phyloP scores from a whole-genome alignment of 1,139 yeast genomes.

The Yamadazyma buinensis region DNA sequence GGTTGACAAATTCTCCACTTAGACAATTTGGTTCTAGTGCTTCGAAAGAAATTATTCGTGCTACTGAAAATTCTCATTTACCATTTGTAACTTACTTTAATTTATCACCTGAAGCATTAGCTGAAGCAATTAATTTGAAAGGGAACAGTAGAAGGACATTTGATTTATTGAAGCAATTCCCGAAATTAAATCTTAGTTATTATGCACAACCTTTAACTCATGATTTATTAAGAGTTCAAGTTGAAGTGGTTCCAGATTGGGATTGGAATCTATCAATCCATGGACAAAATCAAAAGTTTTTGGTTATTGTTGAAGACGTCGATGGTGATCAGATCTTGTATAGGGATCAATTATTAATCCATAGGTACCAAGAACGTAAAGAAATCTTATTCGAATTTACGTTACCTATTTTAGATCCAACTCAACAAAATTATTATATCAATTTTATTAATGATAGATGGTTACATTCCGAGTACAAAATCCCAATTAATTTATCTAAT shows the following conservation, averaged over 20 bases:
- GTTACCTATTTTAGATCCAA: slow-evolving; percentile 53
- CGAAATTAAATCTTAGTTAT: slow-evolving; percentile 56
- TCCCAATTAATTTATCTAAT: slow-evolving; percentile 57
- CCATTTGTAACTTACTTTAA: slow-evolving; percentile 82
- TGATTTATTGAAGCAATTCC: slow-evolving; percentile 68
- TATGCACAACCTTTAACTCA: slow-evolving; percentile 76
- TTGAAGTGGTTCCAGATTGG: slow-evolving; percentile 71
- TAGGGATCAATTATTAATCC: slow-evolving; percentile 52
- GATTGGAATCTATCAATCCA: slow-evolving; percentile 68
- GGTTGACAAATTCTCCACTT: slow-evolving; percentile 85
- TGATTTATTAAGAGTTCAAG: slow-evolving; percentile 57
- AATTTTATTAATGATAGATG: slow-evolving; percentile 76
- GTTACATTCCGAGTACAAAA: slow-evolving; percentile 69
- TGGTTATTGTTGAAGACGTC: slow-evolving; percentile 74
- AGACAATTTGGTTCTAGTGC: slow-evolving; percentile 66
- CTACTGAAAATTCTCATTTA: slow-evolving; percentile 75
- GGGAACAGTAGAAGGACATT: slow-evolving; percentile 60
- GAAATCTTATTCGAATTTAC: slow-evolving; percentile 64
- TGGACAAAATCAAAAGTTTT: slow-evolving; percentile 62
- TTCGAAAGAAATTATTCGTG: slow-evolving; percentile 65
- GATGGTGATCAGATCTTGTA: slow-evolving; percentile 75
- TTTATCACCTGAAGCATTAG: slow-evolving; percentile 69
- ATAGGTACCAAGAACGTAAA: slow-evolving; percentile 42
- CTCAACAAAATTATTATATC: slow-evolving; percentile 76
- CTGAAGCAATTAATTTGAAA: slow-evolving; percentile 75